These are phyloP conservation scores for Cyberlindnera misumaiensis DNA, from an alignment of 805 yeast genomes.

Conservation along the genomic window DNA sequence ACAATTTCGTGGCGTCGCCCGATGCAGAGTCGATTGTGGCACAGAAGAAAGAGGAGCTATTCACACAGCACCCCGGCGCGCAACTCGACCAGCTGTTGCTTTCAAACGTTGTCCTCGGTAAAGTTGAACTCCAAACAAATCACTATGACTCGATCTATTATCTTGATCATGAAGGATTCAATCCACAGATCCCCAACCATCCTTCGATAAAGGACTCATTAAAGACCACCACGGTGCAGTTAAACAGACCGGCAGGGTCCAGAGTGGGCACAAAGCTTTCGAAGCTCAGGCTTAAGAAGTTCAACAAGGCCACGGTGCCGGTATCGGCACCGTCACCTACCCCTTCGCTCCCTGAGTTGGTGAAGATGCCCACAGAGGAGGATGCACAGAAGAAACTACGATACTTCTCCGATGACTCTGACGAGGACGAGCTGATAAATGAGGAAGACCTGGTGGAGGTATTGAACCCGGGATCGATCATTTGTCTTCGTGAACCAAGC, in stretches of 20 bases:
- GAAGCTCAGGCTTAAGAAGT: conserved; percentile 21
- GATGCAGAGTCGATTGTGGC: conserved; percentile 17
- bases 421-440: conserved; percentile 25
- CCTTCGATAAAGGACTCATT: conserved; percentile 18
- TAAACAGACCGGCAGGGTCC: conserved; percentile 2
- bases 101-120: conserved; percentile 21
- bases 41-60: conserved; percentile 15
- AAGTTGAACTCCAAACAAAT: conserved; percentile 14
- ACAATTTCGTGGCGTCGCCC: conserved; percentile 18
- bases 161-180: conserved; percentile 17
- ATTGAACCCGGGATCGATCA: conserved; percentile 32
- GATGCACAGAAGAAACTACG: conserved; percentile 17
- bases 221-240: conserved; percentile 7
- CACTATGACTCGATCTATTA: conserved; percentile 22
- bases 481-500: conserved; percentile 45
- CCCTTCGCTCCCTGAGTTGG: conserved; percentile 17
- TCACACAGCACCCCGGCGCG: conserved; percentile 6
- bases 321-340: conserved; percentile 7
- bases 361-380: conserved; percentile 7
- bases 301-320: conserved; percentile 6
- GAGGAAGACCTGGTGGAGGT: conserved; percentile 34
- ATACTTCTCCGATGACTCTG: conserved; percentile 20
- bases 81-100: conserved; percentile 21
- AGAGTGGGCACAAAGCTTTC: conserved; percentile 22
- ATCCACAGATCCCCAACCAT: conserved; percentile 21